phyloP scores from a whole-genome alignment of 768 basidiomycete species.

The Boletus rubescentipes region DNA sequence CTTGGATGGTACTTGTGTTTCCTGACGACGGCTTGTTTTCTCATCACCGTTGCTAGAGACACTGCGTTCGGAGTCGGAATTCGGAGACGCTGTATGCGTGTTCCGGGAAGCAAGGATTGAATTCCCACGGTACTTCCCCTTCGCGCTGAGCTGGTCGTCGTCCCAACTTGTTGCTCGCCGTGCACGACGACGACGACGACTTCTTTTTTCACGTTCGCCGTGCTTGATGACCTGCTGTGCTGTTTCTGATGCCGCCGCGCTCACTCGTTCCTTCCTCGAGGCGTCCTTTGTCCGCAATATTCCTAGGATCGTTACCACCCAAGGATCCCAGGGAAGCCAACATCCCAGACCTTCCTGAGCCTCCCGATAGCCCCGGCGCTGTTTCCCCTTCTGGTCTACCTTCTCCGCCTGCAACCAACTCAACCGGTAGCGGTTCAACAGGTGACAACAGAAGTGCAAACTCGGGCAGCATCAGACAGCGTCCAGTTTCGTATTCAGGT shows the following conservation, averaged over 20 bases:
- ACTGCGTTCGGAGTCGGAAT: conserved; percentile 20
- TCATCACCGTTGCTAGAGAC: neutral
- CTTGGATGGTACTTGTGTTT: neutral
- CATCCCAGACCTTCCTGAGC: conserved; percentile 70
- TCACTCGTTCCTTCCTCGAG: conserved; percentile 39
- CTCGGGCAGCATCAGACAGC: conserved; percentile 41
- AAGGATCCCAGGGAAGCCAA: conserved; percentile 37
- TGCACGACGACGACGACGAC: conserved; percentile 24
- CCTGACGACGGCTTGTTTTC: conserved; percentile 4
- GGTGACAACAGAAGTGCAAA: conserved; percentile 53
- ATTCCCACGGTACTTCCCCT: conserved; percentile 31
- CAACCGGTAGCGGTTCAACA: conserved; percentile 77
- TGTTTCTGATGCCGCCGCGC: conserved; percentile 50
- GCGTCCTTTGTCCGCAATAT: conserved; percentile 64
- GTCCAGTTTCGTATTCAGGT: conserved; percentile 28
- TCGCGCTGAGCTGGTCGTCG: conserved; percentile 22
- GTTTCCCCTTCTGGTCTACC: conserved; percentile 67
- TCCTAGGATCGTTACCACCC: conserved; percentile 46
- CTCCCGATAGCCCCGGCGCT: conserved; percentile 57
- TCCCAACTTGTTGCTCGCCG: conserved; percentile 26
- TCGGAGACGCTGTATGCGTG: conserved; percentile 7
- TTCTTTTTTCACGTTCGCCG: conserved; percentile 10
- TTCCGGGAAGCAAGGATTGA: neutral
- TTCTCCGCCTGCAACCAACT: conserved; percentile 83
- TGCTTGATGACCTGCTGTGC: conserved; percentile 30